These are phyloP conservation scores for Pichia sorboxylosa DNA, from an alignment of 1,139 yeast genomes.

Conservation along the genomic window DNA sequence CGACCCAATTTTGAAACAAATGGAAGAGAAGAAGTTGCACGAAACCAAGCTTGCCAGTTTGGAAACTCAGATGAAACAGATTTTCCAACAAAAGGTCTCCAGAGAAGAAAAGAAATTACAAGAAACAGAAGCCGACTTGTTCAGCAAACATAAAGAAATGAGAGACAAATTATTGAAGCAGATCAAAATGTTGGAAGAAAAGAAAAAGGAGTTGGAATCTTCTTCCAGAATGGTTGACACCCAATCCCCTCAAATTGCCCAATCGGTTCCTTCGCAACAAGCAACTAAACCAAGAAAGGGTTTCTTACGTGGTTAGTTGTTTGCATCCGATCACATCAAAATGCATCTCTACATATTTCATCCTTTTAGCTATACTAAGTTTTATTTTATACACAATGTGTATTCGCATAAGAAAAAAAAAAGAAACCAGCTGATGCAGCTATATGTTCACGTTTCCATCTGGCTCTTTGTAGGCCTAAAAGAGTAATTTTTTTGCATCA, in stretches of 20 bases:
- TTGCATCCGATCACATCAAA: no score
- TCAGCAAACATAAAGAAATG: conserved; percentile 93
- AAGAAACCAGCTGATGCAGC: no score
- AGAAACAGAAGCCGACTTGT: conserved; percentile 93
- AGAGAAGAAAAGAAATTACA: conserved; percentile 97
- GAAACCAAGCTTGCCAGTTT: conserved; percentile 89
- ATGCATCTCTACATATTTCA: no score
- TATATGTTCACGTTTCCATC: no score
- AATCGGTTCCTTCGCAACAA: conserved; percentile 17
- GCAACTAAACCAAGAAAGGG: conserved; percentile 50
- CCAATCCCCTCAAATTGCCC: not conserved
- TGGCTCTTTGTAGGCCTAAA: no score
- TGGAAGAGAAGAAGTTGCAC: conserved; percentile 86
- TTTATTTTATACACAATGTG: no score
- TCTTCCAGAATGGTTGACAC: conserved; percentile 29
- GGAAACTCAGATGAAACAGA: conserved; percentile 95
- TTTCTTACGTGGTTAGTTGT: conserved; percentile 36
- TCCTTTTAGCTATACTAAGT: conserved; percentile 1
- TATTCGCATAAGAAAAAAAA: no score
- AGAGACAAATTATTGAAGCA: conserved; percentile 87
- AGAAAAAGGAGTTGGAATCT: conserved; percentile 66
- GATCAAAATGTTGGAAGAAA: conserved; percentile 80
- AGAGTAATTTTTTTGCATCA: no score
- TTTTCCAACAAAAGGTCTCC: conserved; percentile 90
- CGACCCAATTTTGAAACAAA: conserved; percentile 86